A percentile compares a stretch with the other conserved stretches of the same genome.
Conservation (phyloP, 2,329 filamentous ascomycete genomes). For the Beauveria caledonica region DNA sequence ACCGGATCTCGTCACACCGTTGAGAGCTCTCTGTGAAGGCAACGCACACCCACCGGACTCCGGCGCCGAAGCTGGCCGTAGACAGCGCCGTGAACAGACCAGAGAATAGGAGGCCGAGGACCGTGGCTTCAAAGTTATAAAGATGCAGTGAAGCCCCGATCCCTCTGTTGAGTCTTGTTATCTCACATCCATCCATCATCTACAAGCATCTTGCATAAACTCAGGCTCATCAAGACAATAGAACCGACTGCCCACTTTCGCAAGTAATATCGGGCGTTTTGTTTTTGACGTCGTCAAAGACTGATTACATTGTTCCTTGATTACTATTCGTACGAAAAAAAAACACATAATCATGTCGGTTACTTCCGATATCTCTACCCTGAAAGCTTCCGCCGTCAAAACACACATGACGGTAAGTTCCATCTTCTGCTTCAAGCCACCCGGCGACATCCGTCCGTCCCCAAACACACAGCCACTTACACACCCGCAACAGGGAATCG, state of each 20-base stretch:
- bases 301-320: not conserved
- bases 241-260: not conserved
- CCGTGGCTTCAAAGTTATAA: slow-evolving; percentile 2
- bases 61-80: not conserved
- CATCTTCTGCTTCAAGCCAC: not conserved
- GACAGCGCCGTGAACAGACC: not conserved
- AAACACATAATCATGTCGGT: not conserved
- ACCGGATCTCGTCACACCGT: not conserved
- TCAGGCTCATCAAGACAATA: not conserved
- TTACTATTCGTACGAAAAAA: not conserved
- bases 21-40: not conserved
- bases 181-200: not conserved
- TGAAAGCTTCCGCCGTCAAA: not conserved
- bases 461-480: not conserved
- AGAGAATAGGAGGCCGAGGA: not conserved
- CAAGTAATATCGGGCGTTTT: not conserved
- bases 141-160: not conserved
- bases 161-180: not conserved
- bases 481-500: slow-evolving; percentile 28
- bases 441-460: not conserved
- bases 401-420: slow-evolving; percentile 5
- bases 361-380: not conserved
- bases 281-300: not conserved
- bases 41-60: not conserved
- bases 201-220: not conserved